Percentiles rank a stretch among this genome's conserved stretches.
phyloP scores from a whole-genome alignment of 306 rosid genomes.

The Astragalus glycyphyllos region DNA sequence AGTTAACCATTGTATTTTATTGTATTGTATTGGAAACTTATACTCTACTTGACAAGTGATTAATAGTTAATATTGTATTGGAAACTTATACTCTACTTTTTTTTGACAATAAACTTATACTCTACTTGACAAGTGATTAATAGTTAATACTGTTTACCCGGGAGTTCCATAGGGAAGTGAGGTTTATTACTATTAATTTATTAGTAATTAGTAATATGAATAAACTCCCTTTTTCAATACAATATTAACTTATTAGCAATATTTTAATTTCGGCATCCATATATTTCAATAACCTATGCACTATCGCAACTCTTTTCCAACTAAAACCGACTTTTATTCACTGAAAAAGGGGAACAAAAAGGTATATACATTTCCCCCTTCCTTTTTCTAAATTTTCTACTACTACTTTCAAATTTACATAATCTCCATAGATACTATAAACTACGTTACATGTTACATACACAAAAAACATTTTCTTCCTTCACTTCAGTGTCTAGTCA shows the following conservation, averaged over 20 bases:
- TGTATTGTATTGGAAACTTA: slow-evolving; percentile 7
- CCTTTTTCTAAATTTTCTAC: slow-evolving; percentile 16
- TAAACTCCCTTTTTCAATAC: no score
- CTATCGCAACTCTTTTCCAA: neutral
- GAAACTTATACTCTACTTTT: slow-evolving; percentile 12
- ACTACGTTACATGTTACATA: slow-evolving; percentile 32
- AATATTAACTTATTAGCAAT: neutral
- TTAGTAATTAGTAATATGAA: no score
- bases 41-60: neutral
- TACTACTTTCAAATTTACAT: slow-evolving; percentile 5
- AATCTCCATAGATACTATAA: slow-evolving; percentile 30
- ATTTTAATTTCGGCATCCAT: neutral
- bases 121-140: neutral
- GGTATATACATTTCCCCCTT: slow-evolving; percentile 26
- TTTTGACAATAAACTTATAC: slow-evolving; percentile 9
- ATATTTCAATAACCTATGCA: slow-evolving; percentile 2
- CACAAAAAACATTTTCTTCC: slow-evolving; percentile 10
- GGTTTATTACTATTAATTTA: no score
- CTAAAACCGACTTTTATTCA: slow-evolving; percentile 5
- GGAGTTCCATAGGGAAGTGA: no score
- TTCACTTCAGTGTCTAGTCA: slow-evolving; percentile 16
- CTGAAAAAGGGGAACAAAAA: slow-evolving; percentile 25
- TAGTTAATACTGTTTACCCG: no score
- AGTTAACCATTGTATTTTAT: no score
- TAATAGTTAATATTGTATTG: no score